Base-by-base conservation (phyloP, 1,284 basidiomycete species). In the Microbotryum scabiosae region DNA sequence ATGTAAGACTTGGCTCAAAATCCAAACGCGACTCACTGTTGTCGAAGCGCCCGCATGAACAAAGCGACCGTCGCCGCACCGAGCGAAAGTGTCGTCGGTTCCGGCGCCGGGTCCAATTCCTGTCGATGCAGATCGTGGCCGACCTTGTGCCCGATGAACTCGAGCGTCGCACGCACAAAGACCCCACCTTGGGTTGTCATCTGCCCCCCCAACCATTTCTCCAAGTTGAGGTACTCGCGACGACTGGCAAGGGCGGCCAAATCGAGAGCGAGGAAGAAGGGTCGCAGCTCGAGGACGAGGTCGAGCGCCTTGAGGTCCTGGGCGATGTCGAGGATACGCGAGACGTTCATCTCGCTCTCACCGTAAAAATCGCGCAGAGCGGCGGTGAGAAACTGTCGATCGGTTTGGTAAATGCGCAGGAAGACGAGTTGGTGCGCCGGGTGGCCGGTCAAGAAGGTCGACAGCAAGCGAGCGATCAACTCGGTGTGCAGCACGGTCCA, bases 351-450 rank as follows among this genome's bases (percentile, higher is more conserved):
- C 60, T 90, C 89, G 70, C 86, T 91, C 72, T 94, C 91, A 55
- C 85, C 82, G 75, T 97, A 97, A 73, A 92, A 93, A 70, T 90
- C 88, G 54, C 86, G 83, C 75, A 98, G 87, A 3, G 90, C 88
- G 59, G 86, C 83, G 9, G 90, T 85, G 54, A 97, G 82, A 72
- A 92, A 88, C 0, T 84, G 79, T 1, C 87, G 87, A 70, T 93
- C 85, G 54, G 88, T 87, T 72, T 93, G 88, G 87, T 89, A 94
- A 62, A 98, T 84, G 60, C 90, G 82, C 84, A 94, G 90, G 78
- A 98, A 97, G 60, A 97, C 93, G 25, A 98, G 83, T 69, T 94
- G 89, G 70, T 94, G 89, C 68, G 92, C 92, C 8, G 91, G 90
- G 72, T 96, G 88, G 6, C 90, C 88, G 23, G 84, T 85, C 52